Evolutionary conservation across 441 rosid species (phyloP).

Genomic region (Gossypium davidsonii): DNA sequence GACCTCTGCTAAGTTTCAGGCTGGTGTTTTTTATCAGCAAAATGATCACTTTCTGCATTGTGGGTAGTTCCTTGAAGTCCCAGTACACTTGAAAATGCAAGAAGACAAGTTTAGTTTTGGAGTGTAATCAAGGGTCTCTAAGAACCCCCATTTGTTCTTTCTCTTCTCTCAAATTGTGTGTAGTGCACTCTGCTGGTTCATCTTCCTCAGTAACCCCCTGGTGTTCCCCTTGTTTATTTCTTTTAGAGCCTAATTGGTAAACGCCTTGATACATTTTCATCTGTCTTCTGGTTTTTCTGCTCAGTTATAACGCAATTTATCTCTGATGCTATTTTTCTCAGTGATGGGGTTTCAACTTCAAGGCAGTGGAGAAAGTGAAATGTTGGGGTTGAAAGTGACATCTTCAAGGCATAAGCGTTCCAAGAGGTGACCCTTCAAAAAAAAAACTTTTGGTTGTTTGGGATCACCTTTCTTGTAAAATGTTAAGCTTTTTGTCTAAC

Average conservation of each 20-base stretch:
- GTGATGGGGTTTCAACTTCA: constrained; percentile 45
- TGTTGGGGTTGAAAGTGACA: constrained; percentile 40
- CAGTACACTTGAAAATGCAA: constrained; percentile 24
- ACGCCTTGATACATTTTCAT: neutral
- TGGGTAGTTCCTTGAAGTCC: constrained; percentile 24
- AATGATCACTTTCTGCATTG: constrained; percentile 29
- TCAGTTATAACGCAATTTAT: neutral
- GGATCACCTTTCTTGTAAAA: neutral
- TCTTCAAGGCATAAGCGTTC: constrained; percentile 58
- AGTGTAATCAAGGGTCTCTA: constrained; percentile 28
- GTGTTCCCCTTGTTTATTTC: constrained; percentile 12
- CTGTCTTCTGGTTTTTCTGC: neutral
- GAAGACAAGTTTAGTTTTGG: constrained; percentile 42
- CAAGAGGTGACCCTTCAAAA: constrained; percentile 42
- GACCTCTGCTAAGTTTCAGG: constrained; percentile 26
- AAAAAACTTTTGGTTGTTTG: constrained; percentile 13
- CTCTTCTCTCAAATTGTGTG: neutral
- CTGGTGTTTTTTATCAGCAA: constrained; percentile 25
- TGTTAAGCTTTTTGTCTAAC: constrained; percentile 15
- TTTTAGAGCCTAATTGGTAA: constrained; percentile 10
- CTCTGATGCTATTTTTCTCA: constrained; percentile 12
- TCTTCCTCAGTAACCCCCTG: neutral
- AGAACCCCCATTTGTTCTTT: constrained; percentile 18
- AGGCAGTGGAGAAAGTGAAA: constrained; percentile 38
- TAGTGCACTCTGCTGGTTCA: neutral